Conservation (phyloP, 2,329 filamentous ascomycete species). For the Bipolaris oryzae region DNA sequence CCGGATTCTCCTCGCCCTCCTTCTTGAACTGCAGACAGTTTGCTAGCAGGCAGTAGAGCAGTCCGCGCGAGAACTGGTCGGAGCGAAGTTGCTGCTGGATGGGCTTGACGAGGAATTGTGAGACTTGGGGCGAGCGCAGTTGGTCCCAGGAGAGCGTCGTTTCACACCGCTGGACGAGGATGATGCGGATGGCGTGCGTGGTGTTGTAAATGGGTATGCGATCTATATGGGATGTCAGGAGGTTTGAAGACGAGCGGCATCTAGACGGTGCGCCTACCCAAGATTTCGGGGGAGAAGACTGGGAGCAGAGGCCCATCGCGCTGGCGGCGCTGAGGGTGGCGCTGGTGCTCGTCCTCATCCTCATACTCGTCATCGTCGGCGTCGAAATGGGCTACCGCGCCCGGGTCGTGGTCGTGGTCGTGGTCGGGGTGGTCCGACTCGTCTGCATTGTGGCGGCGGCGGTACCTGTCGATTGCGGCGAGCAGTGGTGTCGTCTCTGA, state of each 20-base stretch:
- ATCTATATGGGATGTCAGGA: conserved; percentile 61
- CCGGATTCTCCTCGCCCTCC: conserved; percentile 80
- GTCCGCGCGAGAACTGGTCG: conserved; percentile 83
- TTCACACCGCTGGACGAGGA: conserved; percentile 85
- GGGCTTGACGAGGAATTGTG: conserved; percentile 92
- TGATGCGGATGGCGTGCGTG: conserved; percentile 85
- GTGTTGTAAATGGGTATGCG: conserved; percentile 86
- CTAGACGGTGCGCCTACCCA: conserved; percentile 35
- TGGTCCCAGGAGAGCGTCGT: conserved; percentile 95
- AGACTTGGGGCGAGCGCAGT: conserved; percentile 91
- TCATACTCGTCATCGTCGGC: conserved; percentile 37
- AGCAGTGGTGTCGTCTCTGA: conserved; percentile 47
- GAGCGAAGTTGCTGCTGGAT: conserved; percentile 88
- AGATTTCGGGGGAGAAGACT: conserved; percentile 48
- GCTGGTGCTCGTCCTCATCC: conserved; percentile 40
- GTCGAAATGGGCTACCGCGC: conserved; percentile 32
- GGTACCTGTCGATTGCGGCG: conserved; percentile 39
- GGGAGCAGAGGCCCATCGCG: conserved; percentile 47
- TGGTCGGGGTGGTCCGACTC: conserved; percentile 31
- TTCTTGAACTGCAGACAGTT: conserved; percentile 94
- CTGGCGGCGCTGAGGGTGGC: conserved; percentile 25
- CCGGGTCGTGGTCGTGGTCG: conserved; percentile 25
- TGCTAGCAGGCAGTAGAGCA: conserved; percentile 87
- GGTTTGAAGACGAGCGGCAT: conserved; percentile 15
- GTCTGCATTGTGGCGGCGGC: conserved; percentile 33